Evolutionary conservation across 192 early-diverging fungal species (phyloP).

Genomic region (Backusella morwellensis): DNA sequence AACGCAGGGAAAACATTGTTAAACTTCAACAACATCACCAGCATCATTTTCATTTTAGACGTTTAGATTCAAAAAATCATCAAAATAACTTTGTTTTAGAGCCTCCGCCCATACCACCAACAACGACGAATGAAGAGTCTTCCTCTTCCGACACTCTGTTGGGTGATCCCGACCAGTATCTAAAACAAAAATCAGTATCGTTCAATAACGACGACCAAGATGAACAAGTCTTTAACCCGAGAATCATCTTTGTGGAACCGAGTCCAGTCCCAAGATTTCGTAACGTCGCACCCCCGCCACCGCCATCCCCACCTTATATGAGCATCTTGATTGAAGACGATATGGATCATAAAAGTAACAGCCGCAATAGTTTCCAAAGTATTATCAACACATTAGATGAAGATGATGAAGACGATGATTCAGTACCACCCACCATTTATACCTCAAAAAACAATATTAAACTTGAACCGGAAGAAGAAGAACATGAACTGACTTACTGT

Average conservation of each 20-base stretch:
- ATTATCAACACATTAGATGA: not conserved
- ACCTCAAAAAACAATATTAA: not conserved
- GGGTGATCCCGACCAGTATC: not conserved
- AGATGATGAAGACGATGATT: slow-evolving; percentile 1
- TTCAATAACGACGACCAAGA: not conserved
- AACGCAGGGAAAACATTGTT: slow-evolving; percentile 15
- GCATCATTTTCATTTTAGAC: slow-evolving; percentile 6
- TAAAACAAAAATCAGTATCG: not conserved
- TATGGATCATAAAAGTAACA: not conserved
- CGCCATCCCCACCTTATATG: slow-evolving; percentile 20
- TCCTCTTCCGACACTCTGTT: not conserved
- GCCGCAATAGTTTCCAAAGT: not conserved
- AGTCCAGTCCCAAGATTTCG: slow-evolving; percentile 31
- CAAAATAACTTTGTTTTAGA: not conserved
- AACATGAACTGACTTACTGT: not conserved
- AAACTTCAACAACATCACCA: not conserved
- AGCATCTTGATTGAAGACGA: not conserved
- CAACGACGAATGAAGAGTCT: not conserved
- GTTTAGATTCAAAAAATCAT: slow-evolving; percentile 2
- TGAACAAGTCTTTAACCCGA: not conserved
- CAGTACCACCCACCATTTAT: not conserved
- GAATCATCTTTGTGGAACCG: slow-evolving; percentile 30
- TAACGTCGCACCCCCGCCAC: slow-evolving; percentile 16
- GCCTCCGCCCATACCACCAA: not conserved
- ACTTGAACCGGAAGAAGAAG: not conserved